Conservation (phyloP, 1,284 basidiomycete species). For the Apiotrichum porosum region DNA sequence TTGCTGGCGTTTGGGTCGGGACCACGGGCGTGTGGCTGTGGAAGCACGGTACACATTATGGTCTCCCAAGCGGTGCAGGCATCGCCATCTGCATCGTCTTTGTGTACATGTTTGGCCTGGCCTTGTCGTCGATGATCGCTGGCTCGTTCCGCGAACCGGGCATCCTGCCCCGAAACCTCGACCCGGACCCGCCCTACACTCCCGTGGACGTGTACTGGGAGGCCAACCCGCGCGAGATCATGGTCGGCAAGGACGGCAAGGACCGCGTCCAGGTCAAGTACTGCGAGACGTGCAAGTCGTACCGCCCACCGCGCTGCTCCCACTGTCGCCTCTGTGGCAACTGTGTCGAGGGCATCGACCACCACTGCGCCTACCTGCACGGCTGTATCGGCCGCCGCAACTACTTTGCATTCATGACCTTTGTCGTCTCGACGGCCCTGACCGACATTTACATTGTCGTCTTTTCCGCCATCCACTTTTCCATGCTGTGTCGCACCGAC, state of each 20-base stretch:
- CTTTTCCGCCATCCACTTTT: slow-evolving; percentile 76
- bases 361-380: slow-evolving; percentile 93
- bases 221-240: slow-evolving; percentile 73
- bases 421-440: slow-evolving; percentile 62
- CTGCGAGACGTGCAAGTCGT: slow-evolving; percentile 81
- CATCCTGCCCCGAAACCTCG: slow-evolving; percentile 77
- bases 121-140: slow-evolving; percentile 34
- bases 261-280: slow-evolving; percentile 80
- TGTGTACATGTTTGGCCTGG: slow-evolving; percentile 40
- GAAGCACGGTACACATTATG: slow-evolving; percentile 66
- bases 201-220: slow-evolving; percentile 58
- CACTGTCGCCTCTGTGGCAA: slow-evolving; percentile 95
- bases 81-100: slow-evolving; percentile 66
- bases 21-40: slow-evolving; percentile 85
- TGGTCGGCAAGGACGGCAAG: slow-evolving; percentile 70
- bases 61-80: slow-evolving; percentile 69
- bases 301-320: slow-evolving; percentile 82
- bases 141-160: slow-evolving; percentile 78
- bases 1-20: slow-evolving; percentile 74
- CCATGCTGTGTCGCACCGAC: slow-evolving; percentile 58
- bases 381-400: slow-evolving; percentile 88
- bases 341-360: slow-evolving; percentile 77
- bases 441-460: slow-evolving; percentile 68
- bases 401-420: slow-evolving; percentile 80
- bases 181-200: slow-evolving; percentile 69